Percentiles rank a stretch among this genome's conserved stretches.
Evolutionary conservation across 1,284 basidiomycete species (phyloP).

Genomic region (Omphalotus olearius): DNA sequence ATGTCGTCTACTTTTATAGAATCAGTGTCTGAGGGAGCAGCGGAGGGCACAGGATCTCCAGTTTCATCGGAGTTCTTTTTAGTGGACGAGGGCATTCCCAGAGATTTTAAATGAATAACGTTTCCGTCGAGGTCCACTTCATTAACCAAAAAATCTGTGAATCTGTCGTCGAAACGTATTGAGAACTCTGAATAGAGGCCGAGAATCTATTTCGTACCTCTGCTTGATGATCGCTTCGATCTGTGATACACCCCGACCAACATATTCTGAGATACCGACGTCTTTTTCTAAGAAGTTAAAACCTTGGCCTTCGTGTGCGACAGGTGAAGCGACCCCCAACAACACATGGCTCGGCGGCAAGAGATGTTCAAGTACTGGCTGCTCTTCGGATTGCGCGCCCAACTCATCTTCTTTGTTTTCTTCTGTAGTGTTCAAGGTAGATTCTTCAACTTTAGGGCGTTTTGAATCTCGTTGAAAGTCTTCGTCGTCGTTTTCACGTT

Average conservation of each 20-base stretch:
- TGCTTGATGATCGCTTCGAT: constrained; percentile 94
- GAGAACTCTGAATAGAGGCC: constrained; percentile 6
- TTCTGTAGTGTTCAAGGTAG: constrained; percentile 5
- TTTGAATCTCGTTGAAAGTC: constrained; percentile 48
- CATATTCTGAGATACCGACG: constrained; percentile 90
- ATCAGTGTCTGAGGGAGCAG: not conserved
- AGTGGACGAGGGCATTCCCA: constrained; percentile 62
- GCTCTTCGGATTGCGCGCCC: constrained; percentile 3
- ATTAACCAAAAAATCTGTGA: constrained; percentile 91
- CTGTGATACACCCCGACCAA: constrained; percentile 63
- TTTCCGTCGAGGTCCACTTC: constrained; percentile 82
- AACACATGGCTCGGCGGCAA: constrained; percentile 72
- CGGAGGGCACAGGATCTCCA: not conserved
- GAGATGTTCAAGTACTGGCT: constrained; percentile 35
- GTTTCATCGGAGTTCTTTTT: constrained; percentile 25
- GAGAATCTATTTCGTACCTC: constrained; percentile 48
- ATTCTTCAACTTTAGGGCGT: constrained; percentile 45
- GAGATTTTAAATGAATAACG: constrained; percentile 74
- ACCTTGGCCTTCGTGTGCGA: constrained; percentile 40
- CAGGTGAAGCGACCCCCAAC: constrained; percentile 52
- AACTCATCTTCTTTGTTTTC: constrained; percentile 17
- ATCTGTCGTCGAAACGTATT: constrained; percentile 43
- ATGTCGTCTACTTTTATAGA: not conserved
- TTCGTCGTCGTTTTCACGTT: constrained; percentile 50
- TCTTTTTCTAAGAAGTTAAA: constrained; percentile 74